Conservation (phyloP, 768 basidiomycete species). For the Guyanaporus albipodus region DNA sequence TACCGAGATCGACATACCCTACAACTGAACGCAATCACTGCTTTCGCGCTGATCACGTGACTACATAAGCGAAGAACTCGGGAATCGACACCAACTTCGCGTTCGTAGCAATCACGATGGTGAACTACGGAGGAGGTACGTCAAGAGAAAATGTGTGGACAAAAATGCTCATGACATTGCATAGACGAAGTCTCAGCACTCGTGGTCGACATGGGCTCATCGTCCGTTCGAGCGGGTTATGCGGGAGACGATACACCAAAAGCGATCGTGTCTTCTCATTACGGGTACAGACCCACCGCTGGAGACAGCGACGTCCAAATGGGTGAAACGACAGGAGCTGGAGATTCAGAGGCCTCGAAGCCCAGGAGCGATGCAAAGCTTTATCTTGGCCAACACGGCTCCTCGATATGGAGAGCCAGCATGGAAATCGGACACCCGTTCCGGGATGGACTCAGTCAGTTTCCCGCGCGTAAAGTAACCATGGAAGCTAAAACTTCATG, state of each 20-base stretch:
- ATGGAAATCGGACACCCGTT: conserved; percentile 88
- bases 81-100: not conserved
- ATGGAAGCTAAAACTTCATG: conserved; percentile 1
- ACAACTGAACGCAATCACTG: not conserved
- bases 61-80: not conserved
- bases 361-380: conserved; percentile 52
- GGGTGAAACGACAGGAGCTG: conserved; percentile 39
- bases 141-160: not conserved
- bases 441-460: conserved; percentile 78
- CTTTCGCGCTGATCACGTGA: conserved; percentile 12
- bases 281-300: conserved; percentile 62
- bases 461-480: not conserved
- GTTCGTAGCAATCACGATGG: conserved; percentile 44
- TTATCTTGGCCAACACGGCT: conserved; percentile 83
- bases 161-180: not conserved
- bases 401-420: conserved; percentile 82
- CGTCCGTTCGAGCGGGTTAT: conserved; percentile 89
- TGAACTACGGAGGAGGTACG: conserved; percentile 85
- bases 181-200: conserved; percentile 96
- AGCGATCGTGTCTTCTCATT: conserved; percentile 84
- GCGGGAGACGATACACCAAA: conserved; percentile 97
- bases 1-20: too few species aligned
- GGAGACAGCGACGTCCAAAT: conserved; percentile 34
- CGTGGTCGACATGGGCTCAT: conserved; percentile 91
- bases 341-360: conserved; percentile 27